phyloP scores from a whole-genome alignment of 2,329 filamentous ascomycete species.

The Pseudophaeomoniella oleicola region DNA sequence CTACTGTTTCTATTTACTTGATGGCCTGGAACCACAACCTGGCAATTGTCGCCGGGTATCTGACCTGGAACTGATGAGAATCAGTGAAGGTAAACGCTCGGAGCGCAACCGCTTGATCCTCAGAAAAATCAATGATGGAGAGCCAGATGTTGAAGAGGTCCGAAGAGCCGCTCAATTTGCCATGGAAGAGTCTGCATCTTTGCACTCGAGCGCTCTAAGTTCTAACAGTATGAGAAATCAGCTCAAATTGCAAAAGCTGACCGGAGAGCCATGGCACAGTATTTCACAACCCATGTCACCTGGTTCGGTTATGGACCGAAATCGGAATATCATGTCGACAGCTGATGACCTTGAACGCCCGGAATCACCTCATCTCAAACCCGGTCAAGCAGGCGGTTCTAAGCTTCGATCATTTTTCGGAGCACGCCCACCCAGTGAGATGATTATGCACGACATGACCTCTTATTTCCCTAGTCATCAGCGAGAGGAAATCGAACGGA shows the following conservation, averaged over 20 bases:
- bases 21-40: conserved; percentile 70
- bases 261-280: conserved; percentile 75
- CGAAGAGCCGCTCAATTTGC: conserved; percentile 80
- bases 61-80: conserved; percentile 77
- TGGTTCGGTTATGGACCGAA: conserved; percentile 26
- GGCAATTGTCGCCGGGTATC: conserved; percentile 66
- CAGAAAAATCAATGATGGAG: conserved; percentile 79
- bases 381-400: conserved; percentile 18
- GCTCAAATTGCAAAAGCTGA: conserved; percentile 74
- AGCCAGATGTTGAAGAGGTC: conserved; percentile 76
- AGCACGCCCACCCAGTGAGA: conserved; percentile 81
- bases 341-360: conserved; percentile 32
- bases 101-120: conserved; percentile 86
- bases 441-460: conserved; percentile 90
- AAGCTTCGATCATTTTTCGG: conserved; percentile 60
- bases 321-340: conserved; percentile 18
- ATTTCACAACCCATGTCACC: conserved; percentile 81
- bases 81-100: conserved; percentile 75
- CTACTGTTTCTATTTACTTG: conserved; percentile 91
- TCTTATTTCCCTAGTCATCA: conserved; percentile 96
- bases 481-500: conserved; percentile 87
- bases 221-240: conserved; percentile 61
- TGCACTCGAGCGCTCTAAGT: conserved; percentile 47
- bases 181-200: conserved; percentile 68
- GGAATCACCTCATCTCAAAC: conserved; percentile 19